phyloP scores from a whole-genome alignment of 768 basidiomycete species.

The Cubamyces lactineus region DNA sequence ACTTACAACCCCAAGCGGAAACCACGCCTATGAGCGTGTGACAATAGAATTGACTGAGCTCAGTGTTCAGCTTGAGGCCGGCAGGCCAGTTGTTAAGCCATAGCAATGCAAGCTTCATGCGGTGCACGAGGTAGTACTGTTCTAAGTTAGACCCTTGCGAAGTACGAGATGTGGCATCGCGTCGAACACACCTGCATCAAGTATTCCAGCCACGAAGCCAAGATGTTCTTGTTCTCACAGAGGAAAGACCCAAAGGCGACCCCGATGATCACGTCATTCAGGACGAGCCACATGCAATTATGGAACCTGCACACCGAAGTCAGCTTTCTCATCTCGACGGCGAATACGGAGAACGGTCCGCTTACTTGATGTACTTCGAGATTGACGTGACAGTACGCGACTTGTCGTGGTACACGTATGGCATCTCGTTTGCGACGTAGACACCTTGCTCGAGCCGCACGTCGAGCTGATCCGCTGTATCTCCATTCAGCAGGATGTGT shows the following conservation, averaged over 20 bases:
- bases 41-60: constrained; percentile 87
- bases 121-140: constrained; percentile 48
- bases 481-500: neutral
- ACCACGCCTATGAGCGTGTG: constrained; percentile 68
- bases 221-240: constrained; percentile 57
- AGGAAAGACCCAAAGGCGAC: constrained; percentile 71
- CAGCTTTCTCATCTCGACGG: neutral
- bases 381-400: constrained; percentile 32
- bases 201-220: constrained; percentile 42
- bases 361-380: constrained; percentile 70
- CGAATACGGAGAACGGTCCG: neutral
- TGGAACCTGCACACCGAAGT: constrained; percentile 63
- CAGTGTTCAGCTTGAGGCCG: constrained; percentile 93
- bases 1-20: constrained; percentile 73
- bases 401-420: constrained; percentile 29
- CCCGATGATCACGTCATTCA: constrained; percentile 91
- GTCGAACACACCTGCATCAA: constrained; percentile 34
- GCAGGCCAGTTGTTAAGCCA: constrained; percentile 98
- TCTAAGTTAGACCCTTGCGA: neutral
- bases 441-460: constrained; percentile 29
- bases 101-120: constrained; percentile 54
- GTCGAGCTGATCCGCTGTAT: constrained; percentile 26
- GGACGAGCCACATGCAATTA: constrained; percentile 87
- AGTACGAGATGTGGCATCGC: neutral
- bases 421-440: constrained; percentile 40